Conservation (phyloP, 345 rosid species). For the Citrus sp. region DNA sequence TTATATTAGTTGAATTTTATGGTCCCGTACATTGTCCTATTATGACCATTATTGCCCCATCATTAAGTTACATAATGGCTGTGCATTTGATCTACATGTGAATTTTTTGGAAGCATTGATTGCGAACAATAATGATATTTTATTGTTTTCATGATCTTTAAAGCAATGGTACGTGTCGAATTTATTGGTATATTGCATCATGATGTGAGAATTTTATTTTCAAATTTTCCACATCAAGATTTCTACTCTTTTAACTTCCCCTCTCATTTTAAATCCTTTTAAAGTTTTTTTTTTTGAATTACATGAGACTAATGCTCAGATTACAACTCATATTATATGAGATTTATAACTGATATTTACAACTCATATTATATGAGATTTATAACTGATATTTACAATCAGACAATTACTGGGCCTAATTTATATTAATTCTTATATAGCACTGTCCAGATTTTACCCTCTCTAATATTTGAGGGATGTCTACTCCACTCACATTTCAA, state of each 20-base stretch:
- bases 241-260: neutral
- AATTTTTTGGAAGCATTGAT: slow-evolving; percentile 1
- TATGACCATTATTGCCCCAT: neutral
- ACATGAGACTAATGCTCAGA: no score
- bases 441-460: no score
- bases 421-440: no score
- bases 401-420: no score
- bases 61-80: neutral
- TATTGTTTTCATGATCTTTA: neutral
- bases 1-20: slow-evolving; percentile 6
- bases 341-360: no score
- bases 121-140: neutral
- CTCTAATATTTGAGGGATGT: no score
- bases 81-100: neutral
- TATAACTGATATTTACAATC: no score
- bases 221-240: neutral
- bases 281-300: no score
- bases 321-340: no score
- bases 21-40: neutral
- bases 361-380: no score
- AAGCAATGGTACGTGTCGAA: neutral
- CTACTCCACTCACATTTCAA: no score
- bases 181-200: neutral
- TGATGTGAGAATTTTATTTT: neutral
- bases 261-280: neutral